Evolutionary conservation across 140 eudicot genomes (phyloP), one percentile per base, ranked within the genome.

Genomic region (Cichorium intybus): DNA sequence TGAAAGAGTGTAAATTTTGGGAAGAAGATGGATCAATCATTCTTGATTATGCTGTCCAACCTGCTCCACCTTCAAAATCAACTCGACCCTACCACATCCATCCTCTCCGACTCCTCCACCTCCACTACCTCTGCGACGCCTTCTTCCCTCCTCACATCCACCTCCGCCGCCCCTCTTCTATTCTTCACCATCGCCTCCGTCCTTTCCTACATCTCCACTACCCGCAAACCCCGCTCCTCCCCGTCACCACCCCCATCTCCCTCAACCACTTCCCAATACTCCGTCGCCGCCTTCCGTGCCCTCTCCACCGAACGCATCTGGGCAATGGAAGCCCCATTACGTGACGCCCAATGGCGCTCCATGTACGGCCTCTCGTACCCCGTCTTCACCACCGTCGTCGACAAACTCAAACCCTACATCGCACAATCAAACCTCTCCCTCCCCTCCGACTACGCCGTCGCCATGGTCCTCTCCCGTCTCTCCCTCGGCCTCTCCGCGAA

Each of bases 371-470:
- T 92, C 6, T 92, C 98, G 0, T 85, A 88, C 69, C 96, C 98
- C 5, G 95, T 88, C 8, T 92, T 92, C 77, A 83, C 89, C 64
- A 92, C 95, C 41, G 85, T 93, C 22, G 99, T 93, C 16, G 99
- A 93, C 0, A 88, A 88, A 35, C 82, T 93, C 2, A 93, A 93
- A 74, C 97, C 99, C 62, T 86, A 79, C 75, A 93, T 93, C 16
- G 84, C 97, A 0, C 89, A 75, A 37, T 85, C 90, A 1, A 88
- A 93, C 72, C 82, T 93, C 53, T 88, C 97, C 7, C 79, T 93
- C 21, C 99, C 99, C 7, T 75, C 95, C 22, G 99, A 93, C 56
- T 93, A 93, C 75, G 99, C 97, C 43, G 99, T 93, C 4, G 97
- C 99, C 0, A 93, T 93, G 99, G 99, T 93, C 9, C 82, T 93